phyloP scores from a whole-genome alignment of 257 asterid genomes.

The Solanum chilense region DNA sequence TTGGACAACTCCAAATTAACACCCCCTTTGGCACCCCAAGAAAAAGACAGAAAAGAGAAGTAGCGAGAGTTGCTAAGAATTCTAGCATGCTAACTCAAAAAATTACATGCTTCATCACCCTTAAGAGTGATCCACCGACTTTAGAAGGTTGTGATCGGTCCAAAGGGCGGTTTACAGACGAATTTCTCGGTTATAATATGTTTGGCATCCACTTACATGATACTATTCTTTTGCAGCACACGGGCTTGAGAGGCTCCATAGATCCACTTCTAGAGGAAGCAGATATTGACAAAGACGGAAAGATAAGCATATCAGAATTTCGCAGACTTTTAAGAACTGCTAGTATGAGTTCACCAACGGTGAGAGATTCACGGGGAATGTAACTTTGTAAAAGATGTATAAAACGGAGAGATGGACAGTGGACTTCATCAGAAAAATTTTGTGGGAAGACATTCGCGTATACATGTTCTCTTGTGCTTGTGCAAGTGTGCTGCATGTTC shows the following conservation, averaged over 20 bases:
- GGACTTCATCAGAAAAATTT: not conserved
- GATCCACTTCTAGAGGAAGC: slow-evolving; percentile 82
- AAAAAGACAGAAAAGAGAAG: not conserved
- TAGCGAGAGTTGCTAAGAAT: not conserved
- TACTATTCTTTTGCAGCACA: slow-evolving; percentile 32
- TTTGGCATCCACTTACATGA: not conserved
- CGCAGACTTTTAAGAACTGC: slow-evolving; percentile 79
- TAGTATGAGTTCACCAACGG: slow-evolving; percentile 52
- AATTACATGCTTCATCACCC: not conserved
- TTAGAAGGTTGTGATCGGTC: no score
- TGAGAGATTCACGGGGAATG: slow-evolving; percentile 10
- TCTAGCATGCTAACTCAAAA: not conserved
- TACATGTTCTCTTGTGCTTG: not conserved
- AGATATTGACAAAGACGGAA: slow-evolving; percentile 79
- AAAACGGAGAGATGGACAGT: not conserved
- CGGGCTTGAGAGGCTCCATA: slow-evolving; percentile 56
- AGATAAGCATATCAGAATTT: slow-evolving; percentile 69
- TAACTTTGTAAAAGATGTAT: slow-evolving; percentile 5
- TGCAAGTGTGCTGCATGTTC: not conserved
- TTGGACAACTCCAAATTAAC: not conserved
- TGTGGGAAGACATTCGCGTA: not conserved
- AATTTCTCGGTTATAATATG: no score
- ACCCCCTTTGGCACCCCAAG: not conserved
- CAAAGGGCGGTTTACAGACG: no score
- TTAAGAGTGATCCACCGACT: not conserved